Percentiles rank a stretch among this genome's conserved stretches.
Conservation (phyloP, 1,284 basidiomycete species). For the Ustilago nuda region DNA sequence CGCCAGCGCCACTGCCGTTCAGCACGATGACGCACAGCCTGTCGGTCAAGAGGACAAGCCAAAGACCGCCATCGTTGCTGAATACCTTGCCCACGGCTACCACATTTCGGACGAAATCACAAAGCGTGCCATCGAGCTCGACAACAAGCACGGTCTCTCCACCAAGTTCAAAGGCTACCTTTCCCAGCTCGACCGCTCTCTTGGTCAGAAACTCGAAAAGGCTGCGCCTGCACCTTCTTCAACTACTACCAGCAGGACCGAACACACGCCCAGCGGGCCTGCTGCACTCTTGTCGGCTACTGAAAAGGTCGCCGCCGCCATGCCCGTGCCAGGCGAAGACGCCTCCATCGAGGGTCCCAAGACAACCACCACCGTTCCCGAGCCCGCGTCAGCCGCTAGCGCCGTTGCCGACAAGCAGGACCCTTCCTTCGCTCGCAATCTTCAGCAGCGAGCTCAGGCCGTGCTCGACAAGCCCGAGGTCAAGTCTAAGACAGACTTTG, state of each 20-base stretch:
- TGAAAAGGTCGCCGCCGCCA: constrained; percentile 51
- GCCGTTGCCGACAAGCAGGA: constrained; percentile 22
- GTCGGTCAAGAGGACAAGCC: constrained; percentile 65
- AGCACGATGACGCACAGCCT: constrained; percentile 31
- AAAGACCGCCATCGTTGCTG: constrained; percentile 59
- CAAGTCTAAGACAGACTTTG: constrained; percentile 56
- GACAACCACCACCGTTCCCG: constrained; percentile 55
- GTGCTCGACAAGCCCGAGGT: constrained; percentile 58
- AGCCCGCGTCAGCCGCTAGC: constrained; percentile 17
- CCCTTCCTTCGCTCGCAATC: constrained; percentile 47
- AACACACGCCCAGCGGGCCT: constrained; percentile 51
- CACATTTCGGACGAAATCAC: constrained; percentile 59
- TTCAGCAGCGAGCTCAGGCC: constrained; percentile 53
- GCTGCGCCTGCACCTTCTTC: constrained; percentile 25
- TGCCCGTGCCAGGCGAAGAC: constrained; percentile 45
- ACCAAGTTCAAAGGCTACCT: constrained; percentile 57
- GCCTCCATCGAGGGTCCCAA: constrained; percentile 39
- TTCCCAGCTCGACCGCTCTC: constrained; percentile 55
- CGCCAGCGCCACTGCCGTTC: constrained; percentile 8
- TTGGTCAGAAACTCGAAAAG: constrained; percentile 53
- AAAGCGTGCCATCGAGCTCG: constrained; percentile 62
- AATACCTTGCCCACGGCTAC: constrained; percentile 63
- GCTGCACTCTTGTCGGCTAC: constrained; percentile 47
- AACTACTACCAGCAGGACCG: constrained; percentile 38
- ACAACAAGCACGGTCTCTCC: constrained; percentile 61